phyloP scores from a whole-genome alignment of 371 early-diverging fungal genomes.

The Mucor plumbeus region DNA sequence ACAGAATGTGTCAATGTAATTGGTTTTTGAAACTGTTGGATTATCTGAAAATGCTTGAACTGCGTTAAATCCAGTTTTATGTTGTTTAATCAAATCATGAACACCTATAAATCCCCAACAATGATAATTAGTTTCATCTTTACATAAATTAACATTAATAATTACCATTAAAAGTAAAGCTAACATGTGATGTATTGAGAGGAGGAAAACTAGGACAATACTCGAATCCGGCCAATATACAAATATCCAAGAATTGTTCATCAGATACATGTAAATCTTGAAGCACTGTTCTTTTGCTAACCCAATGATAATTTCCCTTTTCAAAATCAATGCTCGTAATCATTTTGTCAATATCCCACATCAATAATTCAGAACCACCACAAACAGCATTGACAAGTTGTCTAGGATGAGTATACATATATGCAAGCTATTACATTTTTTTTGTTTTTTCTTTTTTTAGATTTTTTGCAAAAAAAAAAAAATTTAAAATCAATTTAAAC shows the following conservation, averaged over 20 bases:
- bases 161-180: conserved; percentile 69
- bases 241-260: conserved; percentile 84
- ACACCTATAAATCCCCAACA: conserved; percentile 31
- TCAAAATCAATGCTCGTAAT: conserved; percentile 70
- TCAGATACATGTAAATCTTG: conserved; percentile 66
- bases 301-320: conserved; percentile 71
- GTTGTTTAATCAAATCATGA: conserved; percentile 71
- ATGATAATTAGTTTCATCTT: not conserved
- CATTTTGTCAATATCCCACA: conserved; percentile 83
- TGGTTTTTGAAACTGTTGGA: conserved; percentile 56
- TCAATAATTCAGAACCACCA: conserved; percentile 74
- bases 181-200: conserved; percentile 54
- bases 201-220: conserved; percentile 79
- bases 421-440: conserved; percentile 61
- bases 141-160: not conserved
- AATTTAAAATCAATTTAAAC: not conserved
- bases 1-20: conserved; percentile 76
- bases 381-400: conserved; percentile 75
- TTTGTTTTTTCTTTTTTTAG: no score
- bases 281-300: conserved; percentile 70
- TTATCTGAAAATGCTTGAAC: conserved; percentile 71
- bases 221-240: conserved; percentile 83
- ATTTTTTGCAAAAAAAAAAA: no score
- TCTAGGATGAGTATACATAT: conserved; percentile 73
- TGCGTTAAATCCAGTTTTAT: conserved; percentile 77